These are phyloP conservation scores for Fusarium cyanostomum DNA, from an alignment of 2,329 filamentous ascomycete genomes.

Conservation along the genomic window DNA sequence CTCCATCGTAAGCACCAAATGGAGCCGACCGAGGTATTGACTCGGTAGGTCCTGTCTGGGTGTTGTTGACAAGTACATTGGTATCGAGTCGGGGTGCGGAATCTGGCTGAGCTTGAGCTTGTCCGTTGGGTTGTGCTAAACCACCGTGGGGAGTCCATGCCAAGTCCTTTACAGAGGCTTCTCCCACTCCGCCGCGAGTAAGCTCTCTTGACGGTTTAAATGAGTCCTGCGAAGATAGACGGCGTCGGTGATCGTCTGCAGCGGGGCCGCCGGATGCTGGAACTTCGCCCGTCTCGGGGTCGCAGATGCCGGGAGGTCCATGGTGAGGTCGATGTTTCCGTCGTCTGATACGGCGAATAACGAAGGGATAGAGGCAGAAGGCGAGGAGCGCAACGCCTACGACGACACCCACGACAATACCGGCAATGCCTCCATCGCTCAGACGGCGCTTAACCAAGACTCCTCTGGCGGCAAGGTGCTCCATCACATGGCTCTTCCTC, in stretches of 20 bases:
- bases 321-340: conserved; percentile 40
- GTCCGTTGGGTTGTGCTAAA: conserved; percentile 23
- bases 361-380: conserved; percentile 53
- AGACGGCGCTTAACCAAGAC: conserved; percentile 43
- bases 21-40: conserved; percentile 33
- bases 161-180: conserved; percentile 40
- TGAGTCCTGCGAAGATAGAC: conserved; percentile 51
- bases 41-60: conserved; percentile 21
- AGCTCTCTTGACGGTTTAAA: conserved; percentile 46
- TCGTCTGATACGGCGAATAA: conserved; percentile 46
- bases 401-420: conserved; percentile 50
- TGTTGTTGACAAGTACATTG: conserved; percentile 11
- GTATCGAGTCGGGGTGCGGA: conserved; percentile 31
- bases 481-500: conserved; percentile 40
- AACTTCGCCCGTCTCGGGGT: conserved; percentile 45
- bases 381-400: conserved; percentile 47
- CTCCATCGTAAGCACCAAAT: conserved; percentile 36
- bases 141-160: conserved; percentile 38
- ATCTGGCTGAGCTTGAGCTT: conserved; percentile 16
- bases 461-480: conserved; percentile 30
- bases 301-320: conserved; percentile 30
- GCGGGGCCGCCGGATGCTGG: conserved; percentile 21
- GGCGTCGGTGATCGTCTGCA: conserved; percentile 40
- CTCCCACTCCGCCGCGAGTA: conserved; percentile 41
- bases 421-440: conserved; percentile 50